Conservation (phyloP, 2,329 filamentous ascomycete species). For the Fusarium sp. region DNA sequence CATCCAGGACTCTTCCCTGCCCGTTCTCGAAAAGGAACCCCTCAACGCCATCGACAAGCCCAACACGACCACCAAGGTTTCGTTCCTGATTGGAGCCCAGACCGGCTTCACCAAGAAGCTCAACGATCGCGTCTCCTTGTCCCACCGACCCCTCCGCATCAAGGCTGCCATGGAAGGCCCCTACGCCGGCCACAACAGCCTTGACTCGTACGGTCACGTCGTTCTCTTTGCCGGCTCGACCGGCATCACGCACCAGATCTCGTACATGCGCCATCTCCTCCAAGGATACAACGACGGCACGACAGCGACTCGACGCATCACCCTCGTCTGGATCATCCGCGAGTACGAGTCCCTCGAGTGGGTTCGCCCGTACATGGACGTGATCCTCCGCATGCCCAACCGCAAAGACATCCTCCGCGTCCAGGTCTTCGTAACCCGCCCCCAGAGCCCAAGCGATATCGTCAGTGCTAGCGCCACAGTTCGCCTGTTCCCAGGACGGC, state of each 20-base stretch:
- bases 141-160: conserved; percentile 65
- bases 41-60: conserved; percentile 52
- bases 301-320: conserved; percentile 80
- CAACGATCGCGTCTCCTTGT: conserved; percentile 70
- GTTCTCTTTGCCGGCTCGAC: conserved; percentile 92
- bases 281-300: conserved; percentile 72
- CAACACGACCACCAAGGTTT: conserved; percentile 65
- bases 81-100: conserved; percentile 85
- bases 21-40: conserved; percentile 53
- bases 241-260: conserved; percentile 94
- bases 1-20: conserved; percentile 51
- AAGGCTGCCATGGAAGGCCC: conserved; percentile 86
- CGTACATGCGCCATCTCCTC: conserved; percentile 81
- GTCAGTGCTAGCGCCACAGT: conserved; percentile 78
- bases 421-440: conserved; percentile 88
- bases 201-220: conserved; percentile 90
- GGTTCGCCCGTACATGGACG: conserved; percentile 85
- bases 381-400: conserved; percentile 77
- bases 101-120: conserved; percentile 87
- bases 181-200: conserved; percentile 81
- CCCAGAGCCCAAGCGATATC: conserved; percentile 82
- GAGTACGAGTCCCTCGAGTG: conserved; percentile 90
- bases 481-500: conserved; percentile 90
- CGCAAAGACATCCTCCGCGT: conserved; percentile 85
- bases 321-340: conserved; percentile 91